These are phyloP conservation scores for Leucosporidium creatinivorum DNA, from an alignment of 768 basidiomycete species.

Conservation along the genomic window DNA sequence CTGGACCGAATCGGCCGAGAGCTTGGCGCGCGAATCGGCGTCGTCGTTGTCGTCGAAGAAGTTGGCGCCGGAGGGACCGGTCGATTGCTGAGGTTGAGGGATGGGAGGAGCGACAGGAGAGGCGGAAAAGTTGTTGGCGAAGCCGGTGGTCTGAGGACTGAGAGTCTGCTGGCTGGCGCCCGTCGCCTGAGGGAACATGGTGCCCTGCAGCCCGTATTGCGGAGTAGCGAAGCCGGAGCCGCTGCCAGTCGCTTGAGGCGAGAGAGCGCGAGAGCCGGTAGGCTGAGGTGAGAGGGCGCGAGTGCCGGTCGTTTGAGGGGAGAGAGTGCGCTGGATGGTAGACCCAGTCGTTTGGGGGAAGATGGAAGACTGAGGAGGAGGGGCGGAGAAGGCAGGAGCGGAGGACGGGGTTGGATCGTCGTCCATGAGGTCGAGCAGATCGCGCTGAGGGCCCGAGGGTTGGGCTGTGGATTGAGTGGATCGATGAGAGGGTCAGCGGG, in stretches of 20 bases:
- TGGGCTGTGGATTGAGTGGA: background rate
- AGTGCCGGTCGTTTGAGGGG: background rate
- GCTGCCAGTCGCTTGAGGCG: constrained; percentile 18
- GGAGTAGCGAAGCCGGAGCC: background rate
- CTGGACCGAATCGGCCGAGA: constrained; percentile 55
- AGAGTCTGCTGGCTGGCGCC: constrained; percentile 17
- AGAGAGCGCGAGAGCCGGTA: constrained; percentile 15
- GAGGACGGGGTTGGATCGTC: constrained; percentile 44
- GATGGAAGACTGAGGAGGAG: constrained; percentile 7
- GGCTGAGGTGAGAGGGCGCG: constrained; percentile 9
- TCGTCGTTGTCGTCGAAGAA: constrained; percentile 34
- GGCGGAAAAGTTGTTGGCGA: constrained; percentile 15
- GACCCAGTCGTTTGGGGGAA: background rate
- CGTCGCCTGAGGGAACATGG: constrained; percentile 28
- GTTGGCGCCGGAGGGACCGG: background rate
- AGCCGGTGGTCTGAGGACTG: constrained; percentile 15
- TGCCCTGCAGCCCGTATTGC: constrained; percentile 10
- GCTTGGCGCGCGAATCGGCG: constrained; percentile 14
- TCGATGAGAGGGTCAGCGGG: background rate
- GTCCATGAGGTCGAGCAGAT: constrained; percentile 48
- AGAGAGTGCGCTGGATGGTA: background rate
- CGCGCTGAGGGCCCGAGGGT: constrained; percentile 42
- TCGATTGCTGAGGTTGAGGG: background rate
- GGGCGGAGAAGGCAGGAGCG: background rate
- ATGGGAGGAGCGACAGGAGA: background rate